Evolutionary conservation across 768 basidiomycete genomes (phyloP).

Genomic region (Trametes cingulata): DNA sequence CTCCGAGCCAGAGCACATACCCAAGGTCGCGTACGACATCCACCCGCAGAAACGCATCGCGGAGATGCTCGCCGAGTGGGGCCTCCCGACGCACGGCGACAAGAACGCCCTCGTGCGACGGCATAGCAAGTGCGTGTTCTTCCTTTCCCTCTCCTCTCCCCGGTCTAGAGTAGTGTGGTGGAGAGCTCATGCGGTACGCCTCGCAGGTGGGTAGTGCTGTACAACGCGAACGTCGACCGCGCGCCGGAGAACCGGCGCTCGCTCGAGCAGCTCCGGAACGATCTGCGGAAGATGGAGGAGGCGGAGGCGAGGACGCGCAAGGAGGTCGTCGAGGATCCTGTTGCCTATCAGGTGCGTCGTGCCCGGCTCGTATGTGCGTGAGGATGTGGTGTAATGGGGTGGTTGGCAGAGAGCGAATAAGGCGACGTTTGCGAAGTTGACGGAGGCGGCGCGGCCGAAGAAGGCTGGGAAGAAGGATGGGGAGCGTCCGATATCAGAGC

Average conservation of each 20-base stretch:
- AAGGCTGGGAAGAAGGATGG: background rate
- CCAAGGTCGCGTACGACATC: conserved; percentile 65
- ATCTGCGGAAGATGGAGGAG: conserved; percentile 62
- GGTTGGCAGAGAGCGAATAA: conserved; percentile 32
- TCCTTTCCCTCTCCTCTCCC: too few relatives aligned
- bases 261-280: conserved; percentile 46
- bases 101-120: conserved; percentile 51
- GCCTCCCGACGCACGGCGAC: conserved; percentile 53
- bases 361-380: background rate
- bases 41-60: conserved; percentile 62
- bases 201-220: conserved; percentile 67
- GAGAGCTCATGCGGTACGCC: too few relatives aligned
- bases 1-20: conserved; percentile 47
- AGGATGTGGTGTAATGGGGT: background rate
- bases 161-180: too few relatives aligned
- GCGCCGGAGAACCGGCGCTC: conserved; percentile 45
- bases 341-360: conserved; percentile 27
- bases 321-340: conserved; percentile 39
- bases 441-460: conserved; percentile 36
- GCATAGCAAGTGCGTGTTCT: conserved; percentile 55
- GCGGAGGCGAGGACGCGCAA: conserved; percentile 34
- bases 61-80: conserved; percentile 54
- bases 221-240: conserved; percentile 72
- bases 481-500: background rate
- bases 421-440: conserved; percentile 35